Conservation (phyloP, 2,329 filamentous ascomycete species). For the Trichoderma asperellum region DNA sequence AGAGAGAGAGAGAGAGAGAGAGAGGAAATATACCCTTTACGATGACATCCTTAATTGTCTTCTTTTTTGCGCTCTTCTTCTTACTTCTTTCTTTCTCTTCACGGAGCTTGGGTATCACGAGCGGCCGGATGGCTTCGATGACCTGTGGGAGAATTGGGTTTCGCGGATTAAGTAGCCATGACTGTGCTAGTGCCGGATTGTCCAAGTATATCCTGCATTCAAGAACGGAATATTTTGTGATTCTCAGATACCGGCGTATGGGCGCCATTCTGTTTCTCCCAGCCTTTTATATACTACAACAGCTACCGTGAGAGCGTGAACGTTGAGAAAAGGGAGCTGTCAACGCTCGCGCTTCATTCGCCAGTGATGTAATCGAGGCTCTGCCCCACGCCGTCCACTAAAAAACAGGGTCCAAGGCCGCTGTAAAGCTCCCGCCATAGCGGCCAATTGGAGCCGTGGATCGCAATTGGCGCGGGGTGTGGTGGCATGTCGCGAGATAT, state of each 20-base stretch:
- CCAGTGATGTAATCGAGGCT: constrained; percentile 27
- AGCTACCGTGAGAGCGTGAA: constrained; percentile 13
- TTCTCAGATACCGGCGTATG: constrained; percentile 84
- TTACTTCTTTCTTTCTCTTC: constrained; percentile 73
- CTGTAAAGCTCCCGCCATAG: constrained; percentile 13
- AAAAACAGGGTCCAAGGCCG: constrained; percentile 6
- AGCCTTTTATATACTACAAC: background rate
- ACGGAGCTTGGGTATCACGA: constrained; percentile 86
- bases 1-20: background rate
- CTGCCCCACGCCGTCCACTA: constrained; percentile 22
- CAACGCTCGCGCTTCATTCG: background rate
- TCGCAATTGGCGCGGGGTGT: constrained; percentile 19
- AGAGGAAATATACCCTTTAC: constrained; percentile 63
- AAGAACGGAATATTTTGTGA: constrained; percentile 91
- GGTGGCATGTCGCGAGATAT: constrained; percentile 8
- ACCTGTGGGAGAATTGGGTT: constrained; percentile 79
- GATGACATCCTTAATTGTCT: constrained; percentile 85
- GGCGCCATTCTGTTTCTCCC: constrained; percentile 68
- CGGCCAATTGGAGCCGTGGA: constrained; percentile 11
- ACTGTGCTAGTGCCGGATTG: constrained; percentile 78
- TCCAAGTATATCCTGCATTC: constrained; percentile 97
- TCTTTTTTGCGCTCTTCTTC: constrained; percentile 72
- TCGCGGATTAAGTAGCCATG: constrained; percentile 80
- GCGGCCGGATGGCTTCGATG: constrained; percentile 80
- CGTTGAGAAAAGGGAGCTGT: constrained; percentile 2